Conservation (phyloP, 2,329 filamentous ascomycete genomes). For the Fusarium papillatum region DNA sequence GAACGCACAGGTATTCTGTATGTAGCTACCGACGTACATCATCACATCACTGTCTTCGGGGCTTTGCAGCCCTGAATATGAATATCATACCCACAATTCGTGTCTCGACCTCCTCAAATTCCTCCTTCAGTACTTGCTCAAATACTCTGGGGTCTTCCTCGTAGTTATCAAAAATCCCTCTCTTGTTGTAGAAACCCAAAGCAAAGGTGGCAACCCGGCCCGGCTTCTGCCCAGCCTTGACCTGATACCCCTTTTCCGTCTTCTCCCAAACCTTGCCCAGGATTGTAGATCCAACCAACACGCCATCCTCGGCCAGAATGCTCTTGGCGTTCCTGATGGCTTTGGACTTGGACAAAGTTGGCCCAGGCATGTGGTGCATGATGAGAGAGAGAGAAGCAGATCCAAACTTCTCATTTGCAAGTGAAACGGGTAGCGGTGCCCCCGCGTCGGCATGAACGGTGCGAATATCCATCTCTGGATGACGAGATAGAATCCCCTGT, state of each 20-base stretch:
- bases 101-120: conserved; percentile 19
- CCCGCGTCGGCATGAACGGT: conserved; percentile 8
- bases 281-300: conserved; percentile 12
- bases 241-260: not conserved
- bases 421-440: not conserved
- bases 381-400: conserved; percentile 19
- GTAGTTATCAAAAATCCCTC: conserved; percentile 17
- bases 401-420: not conserved
- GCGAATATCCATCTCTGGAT: conserved; percentile 2
- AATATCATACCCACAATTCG: conserved; percentile 19
- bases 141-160: conserved; percentile 14
- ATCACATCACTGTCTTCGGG: not conserved
- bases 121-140: not conserved
- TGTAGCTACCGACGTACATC: not conserved
- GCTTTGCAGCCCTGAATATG: conserved; percentile 20
- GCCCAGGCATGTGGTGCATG: conserved; percentile 12
- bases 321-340: conserved; percentile 9
- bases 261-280: conserved; percentile 24
- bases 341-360: conserved; percentile 7
- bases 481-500: not conserved
- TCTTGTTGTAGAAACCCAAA: conserved; percentile 11
- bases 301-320: not conserved
- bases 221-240: not conserved
- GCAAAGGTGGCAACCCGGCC: conserved; percentile 4
- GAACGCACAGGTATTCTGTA: not conserved